Conservation (phyloP, 495 filamentous ascomycete species). For the Penicillium egyptiacum region DNA sequence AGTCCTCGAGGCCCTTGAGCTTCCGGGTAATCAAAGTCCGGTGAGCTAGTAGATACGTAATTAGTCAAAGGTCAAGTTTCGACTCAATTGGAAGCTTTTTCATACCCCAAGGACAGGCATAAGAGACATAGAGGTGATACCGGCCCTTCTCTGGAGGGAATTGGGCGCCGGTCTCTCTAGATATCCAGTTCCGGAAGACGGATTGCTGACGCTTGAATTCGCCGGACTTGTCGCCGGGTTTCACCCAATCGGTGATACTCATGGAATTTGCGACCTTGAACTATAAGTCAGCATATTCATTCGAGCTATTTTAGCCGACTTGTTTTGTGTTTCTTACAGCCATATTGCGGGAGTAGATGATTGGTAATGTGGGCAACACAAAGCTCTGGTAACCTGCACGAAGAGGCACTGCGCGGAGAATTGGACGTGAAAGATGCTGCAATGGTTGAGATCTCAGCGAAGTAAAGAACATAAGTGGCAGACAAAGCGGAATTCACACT, state of each 20-base stretch:
- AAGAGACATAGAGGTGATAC: conserved; percentile 73
- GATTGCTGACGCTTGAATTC: conserved; percentile 84
- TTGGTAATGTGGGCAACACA: conserved; percentile 26
- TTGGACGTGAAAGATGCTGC: conserved; percentile 22
- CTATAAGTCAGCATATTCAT: neutral
- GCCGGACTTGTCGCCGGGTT: conserved; percentile 68
- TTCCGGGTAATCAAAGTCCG: conserved; percentile 65
- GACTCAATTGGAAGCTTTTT: conserved; percentile 1
- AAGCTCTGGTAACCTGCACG: conserved; percentile 18
- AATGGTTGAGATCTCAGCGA: conserved; percentile 28
- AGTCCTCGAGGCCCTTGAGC: conserved; percentile 66
- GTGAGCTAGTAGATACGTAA: conserved; percentile 52
- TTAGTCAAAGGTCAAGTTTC: conserved; percentile 1
- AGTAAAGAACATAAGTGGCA: conserved; percentile 32
- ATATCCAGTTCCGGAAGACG: conserved; percentile 71
- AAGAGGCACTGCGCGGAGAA: conserved; percentile 18
- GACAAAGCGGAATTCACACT: neutral
- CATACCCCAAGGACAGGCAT: conserved; percentile 71
- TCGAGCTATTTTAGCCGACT: neutral
- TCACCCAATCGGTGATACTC: conserved; percentile 81
- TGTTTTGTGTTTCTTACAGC: conserved; percentile 30
- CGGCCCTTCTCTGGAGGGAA: conserved; percentile 67
- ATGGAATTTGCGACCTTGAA: conserved; percentile 33
- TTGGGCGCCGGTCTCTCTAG: conserved; percentile 57
- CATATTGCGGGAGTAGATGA: conserved; percentile 35